phyloP scores from a whole-genome alignment of 768 basidiomycete species.

The Hydnum rufescens region DNA sequence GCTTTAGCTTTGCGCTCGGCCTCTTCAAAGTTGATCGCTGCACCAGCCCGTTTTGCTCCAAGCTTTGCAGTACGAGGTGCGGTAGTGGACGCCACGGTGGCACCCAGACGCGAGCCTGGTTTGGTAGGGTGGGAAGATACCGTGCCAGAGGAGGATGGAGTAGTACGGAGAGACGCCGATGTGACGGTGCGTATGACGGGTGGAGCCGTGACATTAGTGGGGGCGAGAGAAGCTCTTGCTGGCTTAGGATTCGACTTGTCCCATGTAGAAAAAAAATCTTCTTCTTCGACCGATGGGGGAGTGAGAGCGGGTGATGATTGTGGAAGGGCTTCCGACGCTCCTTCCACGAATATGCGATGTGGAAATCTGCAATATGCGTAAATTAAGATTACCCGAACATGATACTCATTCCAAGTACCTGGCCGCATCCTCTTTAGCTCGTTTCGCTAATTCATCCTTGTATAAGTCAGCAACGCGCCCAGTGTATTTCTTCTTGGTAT shows the following conservation, averaged over 20 bases:
- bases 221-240: neutral
- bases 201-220: neutral
- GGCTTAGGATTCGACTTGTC: conserved; percentile 35
- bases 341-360: conserved; percentile 60
- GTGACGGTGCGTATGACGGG: conserved; percentile 17
- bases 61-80: conserved; percentile 34
- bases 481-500: conserved; percentile 80
- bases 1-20: conserved; percentile 79
- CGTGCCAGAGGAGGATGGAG: conserved; percentile 29
- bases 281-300: conserved; percentile 32
- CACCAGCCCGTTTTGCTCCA: conserved; percentile 71
- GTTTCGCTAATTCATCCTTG: conserved; percentile 71
- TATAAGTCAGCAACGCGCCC: conserved; percentile 70
- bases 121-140: conserved; percentile 31
- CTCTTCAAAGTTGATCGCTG: conserved; percentile 80
- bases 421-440: conserved; percentile 54
- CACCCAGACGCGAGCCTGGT: conserved; percentile 24
- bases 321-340: conserved; percentile 22
- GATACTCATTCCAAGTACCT: conserved; percentile 19
- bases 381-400: neutral
- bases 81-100: conserved; percentile 11
- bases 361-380: conserved; percentile 36
- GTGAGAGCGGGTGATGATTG: conserved; percentile 18
- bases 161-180: conserved; percentile 14
- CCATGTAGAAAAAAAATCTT: conserved; percentile 96